Base-by-base conservation (phyloP, 495 filamentous ascomycete species). In the Talaromyces ruber region DNA sequence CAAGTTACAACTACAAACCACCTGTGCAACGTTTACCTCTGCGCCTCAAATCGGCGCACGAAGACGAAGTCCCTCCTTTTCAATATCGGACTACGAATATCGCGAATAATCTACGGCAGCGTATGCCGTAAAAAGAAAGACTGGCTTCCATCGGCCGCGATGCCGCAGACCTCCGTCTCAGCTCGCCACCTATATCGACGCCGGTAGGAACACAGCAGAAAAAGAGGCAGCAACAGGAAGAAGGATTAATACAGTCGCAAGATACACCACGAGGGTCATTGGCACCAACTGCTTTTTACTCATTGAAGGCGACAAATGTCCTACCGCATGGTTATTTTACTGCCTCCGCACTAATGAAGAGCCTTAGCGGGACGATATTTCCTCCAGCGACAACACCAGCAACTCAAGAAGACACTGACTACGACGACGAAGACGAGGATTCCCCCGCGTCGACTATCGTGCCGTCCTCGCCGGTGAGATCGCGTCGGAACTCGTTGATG, bases 401-500 rank as follows among this genome's bases (percentile, higher is more conserved):
- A 60, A 54, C 51, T 21, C 58, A 53, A 50, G 53, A 18, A 62
- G 51, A 12, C 12, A 54, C 28, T 54, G 51, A 26, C 12, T 54
- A 54, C 24, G 51, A 54, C 67, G 65, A 59, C 54, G 51, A 63
- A 18, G 51, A 30, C 21, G 53, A 60, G 30, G 65, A 66, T 34
- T 61, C 65, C 12, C 61, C 67, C 12, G 50, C 65, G 22, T 61
- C 73, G 57, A 63, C 64, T 26, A 67, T 66, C 51, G 67, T 69
- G 60, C 72, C 76, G 63, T 71, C 74, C 22, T 77, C 74, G 63
- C 74, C 72, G 29, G 65, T 65, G 56, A 62, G 72, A 56, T 74
- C 73, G 1, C 51, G 54, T 30, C 55, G 59, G 12, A 30, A 45
- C 25, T 60, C 59, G 7, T 21, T 43, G 7, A 57, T 16, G 21